Percentiles rank a stretch among this genome's conserved stretches.
phyloP scores from a whole-genome alignment of 768 basidiomycete species.

The Leucogyrophana mollusca region DNA sequence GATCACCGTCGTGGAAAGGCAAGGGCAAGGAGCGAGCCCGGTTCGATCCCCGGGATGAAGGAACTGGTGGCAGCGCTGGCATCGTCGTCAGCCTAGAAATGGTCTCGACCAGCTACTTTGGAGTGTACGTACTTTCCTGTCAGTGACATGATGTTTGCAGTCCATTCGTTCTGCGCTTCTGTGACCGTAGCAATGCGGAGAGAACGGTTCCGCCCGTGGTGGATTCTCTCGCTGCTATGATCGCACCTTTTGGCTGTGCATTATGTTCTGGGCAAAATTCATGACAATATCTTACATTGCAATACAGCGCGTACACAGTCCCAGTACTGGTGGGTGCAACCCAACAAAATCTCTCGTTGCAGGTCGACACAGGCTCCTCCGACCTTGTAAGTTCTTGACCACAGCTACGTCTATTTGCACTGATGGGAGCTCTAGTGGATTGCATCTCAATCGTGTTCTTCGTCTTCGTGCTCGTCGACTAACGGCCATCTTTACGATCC shows the following conservation, averaged over 20 bases:
- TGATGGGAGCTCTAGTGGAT: too few species aligned
- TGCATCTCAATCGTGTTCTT: conserved; percentile 62
- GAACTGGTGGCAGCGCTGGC: conserved; percentile 50
- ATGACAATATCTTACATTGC: not conserved
- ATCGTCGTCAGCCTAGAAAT: conserved; percentile 57
- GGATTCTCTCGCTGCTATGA: too few species aligned
- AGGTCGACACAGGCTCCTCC: conserved; percentile 81
- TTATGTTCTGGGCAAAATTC: conserved; percentile 2
- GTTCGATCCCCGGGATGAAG: conserved; percentile 30
- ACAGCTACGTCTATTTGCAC: conserved; percentile 3
- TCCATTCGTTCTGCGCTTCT: too few species aligned
- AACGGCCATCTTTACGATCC: conserved; percentile 57
- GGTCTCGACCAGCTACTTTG: conserved; percentile 50
- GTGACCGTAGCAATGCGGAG: too few species aligned
- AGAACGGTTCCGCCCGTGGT: too few species aligned
- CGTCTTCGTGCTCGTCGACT: conserved; percentile 47
- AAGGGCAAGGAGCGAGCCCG: conserved; percentile 11
- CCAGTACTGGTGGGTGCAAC: conserved; percentile 51
- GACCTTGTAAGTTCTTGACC: conserved; percentile 65
- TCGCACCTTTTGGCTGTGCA: too few species aligned
- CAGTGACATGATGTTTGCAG: not conserved
- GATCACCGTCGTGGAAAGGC: conserved; percentile 3
- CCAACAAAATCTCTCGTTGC: conserved; percentile 54
- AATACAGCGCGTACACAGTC: conserved; percentile 62
- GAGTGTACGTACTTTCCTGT: conserved; percentile 50